Evolutionary conservation across 768 basidiomycete genomes (phyloP), one percentile per base, ranked within the genome.

Genomic region (Termitomyces sp.): DNA sequence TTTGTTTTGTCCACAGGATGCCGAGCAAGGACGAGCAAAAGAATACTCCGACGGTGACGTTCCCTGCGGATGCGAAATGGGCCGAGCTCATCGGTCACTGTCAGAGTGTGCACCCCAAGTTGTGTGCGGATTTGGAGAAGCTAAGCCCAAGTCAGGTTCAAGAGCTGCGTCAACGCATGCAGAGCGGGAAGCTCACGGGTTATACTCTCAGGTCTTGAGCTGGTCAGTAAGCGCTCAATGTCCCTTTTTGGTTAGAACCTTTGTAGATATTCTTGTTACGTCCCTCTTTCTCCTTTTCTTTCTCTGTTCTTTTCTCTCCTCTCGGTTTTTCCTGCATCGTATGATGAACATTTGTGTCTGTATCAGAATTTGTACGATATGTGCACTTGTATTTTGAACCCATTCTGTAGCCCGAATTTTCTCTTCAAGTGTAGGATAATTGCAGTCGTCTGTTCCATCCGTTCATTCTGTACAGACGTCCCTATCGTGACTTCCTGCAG

Each of bases 31-130:
- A 56, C 8, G 44, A 36, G 16, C 24, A 33, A 18, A 48, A 60
- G 34, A 37, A 27, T 16, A 45, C 46, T 4, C 58, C 47, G 27
- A 57, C 66, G 0, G 57, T 31, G 41, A 64, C 64, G 53, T 76
- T 73, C 51, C 62, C 70, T 0, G 54, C 22, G 2, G 63, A 58
- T 18, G 69, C 73, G 9, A 64, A 60, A 9, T 74, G 73, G 73
- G 54, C 56, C 9, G 72, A 70, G 20, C 68, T 76, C 13, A 62
- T 72, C 11, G 67, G 68, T 4, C 75, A 76, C 57, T 70, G 68
- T 57, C 65, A 69, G 63, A 47, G 41, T 1, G 67, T 65, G 20
- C 75, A 76, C 52, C 64, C 70, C 6, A 67, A 70, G 20, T 65
- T 62, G 7, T 75, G 72, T 44, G 64, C 65, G 33, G 73, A 71